A percentile compares a stretch with the other conserved stretches of the same genome.
Conservation (phyloP, 345 rosid species). For the Melaleuca alternifolia region DNA sequence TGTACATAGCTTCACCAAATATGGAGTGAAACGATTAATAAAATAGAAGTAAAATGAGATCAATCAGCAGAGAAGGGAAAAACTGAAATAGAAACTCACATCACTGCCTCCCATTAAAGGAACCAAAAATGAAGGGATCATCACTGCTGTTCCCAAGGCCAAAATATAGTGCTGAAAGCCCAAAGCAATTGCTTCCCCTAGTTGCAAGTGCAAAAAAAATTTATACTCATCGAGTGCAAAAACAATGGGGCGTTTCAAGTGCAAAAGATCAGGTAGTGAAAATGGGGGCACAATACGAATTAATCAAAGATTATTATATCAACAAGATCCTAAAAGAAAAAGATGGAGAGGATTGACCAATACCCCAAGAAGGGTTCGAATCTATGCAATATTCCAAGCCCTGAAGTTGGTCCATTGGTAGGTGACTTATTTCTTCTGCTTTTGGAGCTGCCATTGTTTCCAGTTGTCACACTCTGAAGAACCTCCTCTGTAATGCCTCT, state of each 20-base stretch:
- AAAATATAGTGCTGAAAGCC: constrained; percentile 94
- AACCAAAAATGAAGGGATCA: constrained; percentile 98
- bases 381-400: constrained; percentile 98
- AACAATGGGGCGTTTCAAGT: neutral
- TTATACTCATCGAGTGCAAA: neutral
- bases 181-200: constrained; percentile 92
- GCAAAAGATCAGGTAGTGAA: neutral
- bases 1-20: neutral
- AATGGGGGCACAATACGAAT: neutral
- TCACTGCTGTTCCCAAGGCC: constrained; percentile 95
- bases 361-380: constrained; percentile 99
- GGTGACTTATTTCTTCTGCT: constrained; percentile 81
- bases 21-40: neutral
- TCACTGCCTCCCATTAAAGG: constrained; percentile 93
- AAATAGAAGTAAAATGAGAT: neutral
- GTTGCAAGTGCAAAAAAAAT: neutral
- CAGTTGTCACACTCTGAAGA: neutral
- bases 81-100: constrained; percentile 31
- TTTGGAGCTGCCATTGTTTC: constrained; percentile 67
- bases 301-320: neutral
- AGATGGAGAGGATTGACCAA: neutral
- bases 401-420: constrained; percentile 98
- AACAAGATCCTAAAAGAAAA: neutral
- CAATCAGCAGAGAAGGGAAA: neutral
- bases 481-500: neutral